These are phyloP conservation scores for Bauhinia variegata DNA, from an alignment of 306 rosid genomes.

Conservation along the genomic window DNA sequence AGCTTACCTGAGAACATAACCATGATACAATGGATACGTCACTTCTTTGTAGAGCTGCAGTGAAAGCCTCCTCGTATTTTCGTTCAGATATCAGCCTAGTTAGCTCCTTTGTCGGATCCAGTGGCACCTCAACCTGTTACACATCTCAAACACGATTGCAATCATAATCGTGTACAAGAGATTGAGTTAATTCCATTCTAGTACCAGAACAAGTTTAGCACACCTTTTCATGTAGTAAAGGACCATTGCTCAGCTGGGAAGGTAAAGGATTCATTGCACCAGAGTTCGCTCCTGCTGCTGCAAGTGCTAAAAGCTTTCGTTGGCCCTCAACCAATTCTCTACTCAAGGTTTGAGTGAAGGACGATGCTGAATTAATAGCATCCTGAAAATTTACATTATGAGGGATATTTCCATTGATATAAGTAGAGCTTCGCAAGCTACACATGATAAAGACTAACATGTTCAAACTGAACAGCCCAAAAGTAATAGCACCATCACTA, in stretches of 20 bases:
- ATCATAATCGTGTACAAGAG: constrained; percentile 9
- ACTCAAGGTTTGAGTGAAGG: constrained; percentile 76
- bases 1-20: constrained; percentile 88
- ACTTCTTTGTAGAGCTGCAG: constrained; percentile 81
- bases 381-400: constrained; percentile 63
- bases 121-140: constrained; percentile 78
- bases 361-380: constrained; percentile 76
- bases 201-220: constrained; percentile 19
- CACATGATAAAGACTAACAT: constrained; percentile 3
- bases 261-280: constrained; percentile 71
- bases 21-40: constrained; percentile 93
- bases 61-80: constrained; percentile 93
- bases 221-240: constrained; percentile 87
- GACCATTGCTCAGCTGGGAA: constrained; percentile 76
- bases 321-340: constrained; percentile 94
- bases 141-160: constrained; percentile 21
- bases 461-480: not conserved
- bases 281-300: constrained; percentile 68
- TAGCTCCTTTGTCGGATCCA: constrained; percentile 90
- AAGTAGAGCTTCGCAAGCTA: constrained; percentile 20
- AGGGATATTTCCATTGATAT: constrained; percentile 17
- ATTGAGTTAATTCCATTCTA: not conserved
- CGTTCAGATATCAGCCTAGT: constrained; percentile 75
- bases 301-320: constrained; percentile 78
- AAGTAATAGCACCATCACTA: no score